Percentiles rank a stretch among this genome's conserved stretches.
Evolutionary conservation across 2,329 filamentous ascomycete species (phyloP).

Genomic region (Paecilomyces fulvus): DNA sequence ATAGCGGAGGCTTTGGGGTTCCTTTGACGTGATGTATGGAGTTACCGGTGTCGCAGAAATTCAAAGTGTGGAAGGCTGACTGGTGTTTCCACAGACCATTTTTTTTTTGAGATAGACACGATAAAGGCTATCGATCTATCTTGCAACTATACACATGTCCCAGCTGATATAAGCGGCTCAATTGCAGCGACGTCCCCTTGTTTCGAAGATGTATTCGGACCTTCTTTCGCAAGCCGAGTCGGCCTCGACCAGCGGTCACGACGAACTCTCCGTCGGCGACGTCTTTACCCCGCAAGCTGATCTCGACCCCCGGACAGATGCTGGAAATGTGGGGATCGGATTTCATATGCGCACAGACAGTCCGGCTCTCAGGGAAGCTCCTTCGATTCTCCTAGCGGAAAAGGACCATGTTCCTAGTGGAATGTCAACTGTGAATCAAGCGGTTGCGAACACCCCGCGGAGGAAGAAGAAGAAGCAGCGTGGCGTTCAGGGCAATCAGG

Average conservation of each 20-base stretch:
- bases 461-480: constrained; percentile 37
- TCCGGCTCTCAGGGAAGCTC: constrained; percentile 13
- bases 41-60: background rate
- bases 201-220: background rate
- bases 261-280: constrained; percentile 31
- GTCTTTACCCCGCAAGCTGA: constrained; percentile 32
- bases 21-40: background rate
- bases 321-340: constrained; percentile 14
- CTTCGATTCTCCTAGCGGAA: constrained; percentile 4
- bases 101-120: background rate
- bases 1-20: background rate
- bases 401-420: constrained; percentile 6
- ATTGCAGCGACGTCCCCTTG: background rate
- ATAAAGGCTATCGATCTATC: background rate
- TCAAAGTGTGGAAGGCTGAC: background rate
- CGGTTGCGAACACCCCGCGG: constrained; percentile 17
- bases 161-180: constrained; percentile 1
- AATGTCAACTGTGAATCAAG: constrained; percentile 16
- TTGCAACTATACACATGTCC: background rate
- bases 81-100: background rate
- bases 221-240: constrained; percentile 9
- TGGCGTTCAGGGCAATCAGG: constrained; percentile 8
- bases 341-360: constrained; percentile 17
- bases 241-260: constrained; percentile 13
- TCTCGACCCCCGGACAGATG: constrained; percentile 14